A percentile compares a stretch with the other conserved stretches of the same genome.
Evolutionary conservation across 768 basidiomycete genomes (phyloP).

Genomic region (Leccinum ochraceum): DNA sequence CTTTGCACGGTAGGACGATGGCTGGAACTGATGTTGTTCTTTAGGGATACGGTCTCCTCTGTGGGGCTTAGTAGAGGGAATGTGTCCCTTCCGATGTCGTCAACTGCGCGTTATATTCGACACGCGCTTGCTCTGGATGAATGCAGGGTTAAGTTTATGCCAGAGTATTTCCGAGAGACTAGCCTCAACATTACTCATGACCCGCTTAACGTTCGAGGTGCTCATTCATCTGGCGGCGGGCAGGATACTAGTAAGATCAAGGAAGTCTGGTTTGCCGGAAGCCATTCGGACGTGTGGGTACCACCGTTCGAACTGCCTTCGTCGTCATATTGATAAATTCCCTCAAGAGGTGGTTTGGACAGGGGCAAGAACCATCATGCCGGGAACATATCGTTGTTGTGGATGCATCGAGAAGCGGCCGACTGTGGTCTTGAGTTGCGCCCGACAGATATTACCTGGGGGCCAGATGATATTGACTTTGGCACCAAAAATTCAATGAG

Average conservation of each 20-base stretch:
- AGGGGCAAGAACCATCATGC: too few species aligned
- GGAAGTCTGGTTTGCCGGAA: neutral
- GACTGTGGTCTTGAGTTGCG: too few species aligned
- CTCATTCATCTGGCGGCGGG: neutral
- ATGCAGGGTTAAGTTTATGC: neutral
- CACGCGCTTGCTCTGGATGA: neutral
- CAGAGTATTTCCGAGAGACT: conserved; percentile 18
- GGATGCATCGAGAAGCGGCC: too few species aligned
- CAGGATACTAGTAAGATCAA: conserved; percentile 34
- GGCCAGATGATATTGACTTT: conserved; percentile 17
- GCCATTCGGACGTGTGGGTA: too few species aligned
- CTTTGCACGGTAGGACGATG: conserved; percentile 13
- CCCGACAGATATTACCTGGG: conserved; percentile 6
- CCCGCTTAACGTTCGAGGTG: neutral
- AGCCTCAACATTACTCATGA: conserved; percentile 16
- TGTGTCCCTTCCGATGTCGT: conserved; percentile 50
- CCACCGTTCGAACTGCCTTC: too few species aligned
- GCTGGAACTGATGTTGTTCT: neutral
- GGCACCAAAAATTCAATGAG: conserved; percentile 17
- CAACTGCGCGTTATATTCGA: conserved; percentile 37
- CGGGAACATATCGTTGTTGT: too few species aligned
- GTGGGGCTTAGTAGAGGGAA: conserved; percentile 50
- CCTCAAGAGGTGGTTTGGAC: too few species aligned
- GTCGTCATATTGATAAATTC: too few species aligned
- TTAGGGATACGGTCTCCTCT: conserved; percentile 45